Evolutionary conservation across 192 early-diverging fungal genomes (phyloP).

Genomic region (Cetraspora pellucida): DNA sequence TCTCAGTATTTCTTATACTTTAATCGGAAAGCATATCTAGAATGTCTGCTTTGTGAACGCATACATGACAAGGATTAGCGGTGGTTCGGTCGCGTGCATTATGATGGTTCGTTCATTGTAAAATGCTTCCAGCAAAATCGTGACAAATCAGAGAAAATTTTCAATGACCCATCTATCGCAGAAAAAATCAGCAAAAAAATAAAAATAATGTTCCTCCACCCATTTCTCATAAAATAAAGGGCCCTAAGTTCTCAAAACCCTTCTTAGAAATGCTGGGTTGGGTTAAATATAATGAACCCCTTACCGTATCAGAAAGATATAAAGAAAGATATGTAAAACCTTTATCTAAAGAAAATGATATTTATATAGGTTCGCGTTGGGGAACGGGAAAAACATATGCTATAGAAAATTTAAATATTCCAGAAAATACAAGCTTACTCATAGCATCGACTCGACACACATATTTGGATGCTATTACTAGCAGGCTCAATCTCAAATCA

Average conservation of each 20-base stretch:
- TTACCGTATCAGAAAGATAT: conserved; percentile 18
- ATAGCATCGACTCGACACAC: conserved; percentile 1
- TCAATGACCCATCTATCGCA: conserved; percentile 28
- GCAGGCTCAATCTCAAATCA: conserved; percentile 18
- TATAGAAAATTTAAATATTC: conserved; percentile 18
- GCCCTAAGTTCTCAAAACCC: too few relatives aligned
- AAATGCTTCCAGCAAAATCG: conserved; percentile 32
- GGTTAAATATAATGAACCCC: conserved; percentile 5
- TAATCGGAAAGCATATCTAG: conserved; percentile 32
- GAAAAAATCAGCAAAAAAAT: conserved; percentile 30
- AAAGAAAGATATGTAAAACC: conserved; percentile 23
- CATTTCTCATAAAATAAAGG: conserved; percentile 13
- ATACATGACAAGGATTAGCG: conserved; percentile 16
- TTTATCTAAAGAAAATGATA: conserved; percentile 25
- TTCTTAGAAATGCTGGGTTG: conserved; percentile 24
- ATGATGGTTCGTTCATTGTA: conserved; percentile 27
- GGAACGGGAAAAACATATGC: conserved; percentile 19
- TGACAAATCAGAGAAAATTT: conserved; percentile 21
- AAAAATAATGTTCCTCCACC: conserved; percentile 16
- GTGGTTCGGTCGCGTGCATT: background rate
- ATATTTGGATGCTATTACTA: conserved; percentile 2
- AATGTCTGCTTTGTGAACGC: conserved; percentile 22
- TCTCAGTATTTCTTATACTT: conserved; percentile 22
- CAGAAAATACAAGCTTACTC: conserved; percentile 12
- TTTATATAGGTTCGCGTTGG: conserved; percentile 25